phyloP scores from a whole-genome alignment of 139 green algal species.

The Picochlorum sp. region DNA sequence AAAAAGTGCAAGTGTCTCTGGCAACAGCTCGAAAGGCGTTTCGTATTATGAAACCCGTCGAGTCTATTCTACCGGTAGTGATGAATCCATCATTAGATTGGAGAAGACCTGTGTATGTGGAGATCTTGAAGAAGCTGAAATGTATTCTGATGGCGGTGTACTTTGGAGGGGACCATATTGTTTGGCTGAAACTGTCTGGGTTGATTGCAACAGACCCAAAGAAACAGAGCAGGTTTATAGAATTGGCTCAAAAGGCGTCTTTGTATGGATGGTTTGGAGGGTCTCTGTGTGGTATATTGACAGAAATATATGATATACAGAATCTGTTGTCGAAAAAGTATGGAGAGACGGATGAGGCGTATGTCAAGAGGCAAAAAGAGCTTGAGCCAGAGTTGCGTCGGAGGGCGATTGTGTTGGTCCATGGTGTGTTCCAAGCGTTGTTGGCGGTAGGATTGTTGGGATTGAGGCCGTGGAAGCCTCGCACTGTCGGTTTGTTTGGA shows the following conservation, averaged over 20 bases:
- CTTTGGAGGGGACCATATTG: constrained; percentile 86
- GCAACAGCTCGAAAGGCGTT: constrained; percentile 86
- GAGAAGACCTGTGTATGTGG: constrained; percentile 50
- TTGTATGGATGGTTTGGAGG: constrained; percentile 50
- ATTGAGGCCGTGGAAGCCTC: constrained; percentile 60
- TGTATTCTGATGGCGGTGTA: constrained; percentile 85
- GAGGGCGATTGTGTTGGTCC: constrained; percentile 52
- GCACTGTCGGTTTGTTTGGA: constrained; percentile 68
- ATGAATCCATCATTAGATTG: constrained; percentile 50
- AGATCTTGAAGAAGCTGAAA: constrained; percentile 80
- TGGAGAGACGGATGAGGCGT: constrained; percentile 54
- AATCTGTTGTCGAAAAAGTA: neutral
- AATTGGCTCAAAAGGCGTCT: constrained; percentile 60
- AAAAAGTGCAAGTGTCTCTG: constrained; percentile 80
- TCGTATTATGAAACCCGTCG: constrained; percentile 70
- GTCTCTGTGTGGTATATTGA: constrained; percentile 36
- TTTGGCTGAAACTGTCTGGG: constrained; percentile 79
- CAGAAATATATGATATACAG: constrained; percentile 32
- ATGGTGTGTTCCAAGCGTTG: constrained; percentile 57
- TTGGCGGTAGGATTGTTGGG: constrained; percentile 62
- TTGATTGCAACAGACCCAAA: constrained; percentile 48
- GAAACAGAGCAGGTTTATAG: constrained; percentile 38
- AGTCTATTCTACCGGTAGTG: constrained; percentile 64
- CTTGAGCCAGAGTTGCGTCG: constrained; percentile 48
- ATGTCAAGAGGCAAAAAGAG: constrained; percentile 44